Percentiles rank a stretch among this genome's conserved stretches.
Conservation (phyloP, 139 green algal genomes). For the Trebouxia sp. region DNA sequence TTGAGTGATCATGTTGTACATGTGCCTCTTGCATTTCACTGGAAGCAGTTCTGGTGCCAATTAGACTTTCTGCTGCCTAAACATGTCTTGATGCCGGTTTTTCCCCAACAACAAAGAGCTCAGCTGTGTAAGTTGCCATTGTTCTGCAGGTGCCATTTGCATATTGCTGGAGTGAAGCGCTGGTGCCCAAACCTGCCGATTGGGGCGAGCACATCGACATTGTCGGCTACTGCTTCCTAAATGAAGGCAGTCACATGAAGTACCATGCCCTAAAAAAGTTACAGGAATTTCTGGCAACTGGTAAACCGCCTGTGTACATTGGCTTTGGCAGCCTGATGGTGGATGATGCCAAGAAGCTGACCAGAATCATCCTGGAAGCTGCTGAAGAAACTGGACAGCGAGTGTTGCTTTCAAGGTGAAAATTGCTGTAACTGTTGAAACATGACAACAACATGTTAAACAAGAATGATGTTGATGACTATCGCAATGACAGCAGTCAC, state of each 20-base stretch:
- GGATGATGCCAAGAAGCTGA: conserved; percentile 37
- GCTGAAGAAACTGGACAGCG: conserved; percentile 1
- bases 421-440: background rate
- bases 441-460: too few relatives aligned
- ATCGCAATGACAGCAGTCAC: too few relatives aligned
- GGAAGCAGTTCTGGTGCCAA: too few relatives aligned
- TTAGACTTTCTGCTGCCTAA: too few relatives aligned
- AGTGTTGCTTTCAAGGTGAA: conserved; percentile 30
- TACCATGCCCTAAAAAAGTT: conserved; percentile 51
- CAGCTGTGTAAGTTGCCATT: background rate
- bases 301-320: conserved; percentile 60
- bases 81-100: too few relatives aligned
- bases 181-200: conserved; percentile 65
- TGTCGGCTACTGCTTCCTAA: conserved; percentile 59
- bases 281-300: conserved; percentile 50
- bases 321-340: conserved; percentile 68
- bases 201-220: conserved; percentile 64
- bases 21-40: background rate
- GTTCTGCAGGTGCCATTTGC: conserved; percentile 36
- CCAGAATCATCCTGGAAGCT: conserved; percentile 37
- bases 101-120: too few relatives aligned
- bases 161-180: conserved; percentile 31
- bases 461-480: background rate
- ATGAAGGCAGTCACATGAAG: conserved; percentile 38
- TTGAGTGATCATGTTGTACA: background rate